phyloP scores from a whole-genome alignment of 805 yeast species.

The Metschnikowia hibisci region DNA sequence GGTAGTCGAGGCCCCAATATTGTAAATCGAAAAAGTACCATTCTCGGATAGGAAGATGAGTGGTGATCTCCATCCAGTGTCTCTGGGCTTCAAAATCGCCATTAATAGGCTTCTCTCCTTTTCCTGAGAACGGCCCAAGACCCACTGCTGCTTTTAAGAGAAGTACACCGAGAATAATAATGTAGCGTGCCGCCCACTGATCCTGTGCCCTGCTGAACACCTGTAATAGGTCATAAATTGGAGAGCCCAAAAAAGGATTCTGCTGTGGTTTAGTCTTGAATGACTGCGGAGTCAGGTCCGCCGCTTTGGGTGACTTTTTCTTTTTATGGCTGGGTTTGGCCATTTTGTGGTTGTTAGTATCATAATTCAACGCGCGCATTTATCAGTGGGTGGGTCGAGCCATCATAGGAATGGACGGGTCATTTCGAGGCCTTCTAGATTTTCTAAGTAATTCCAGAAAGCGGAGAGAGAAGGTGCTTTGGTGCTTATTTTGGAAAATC shows the following conservation, averaged over 20 bases:
- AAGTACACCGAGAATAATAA: conserved; percentile 66
- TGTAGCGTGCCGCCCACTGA: conserved; percentile 87
- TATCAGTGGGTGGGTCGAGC: too few species aligned
- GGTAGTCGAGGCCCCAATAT: conserved; percentile 97
- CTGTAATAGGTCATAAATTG: conserved; percentile 71
- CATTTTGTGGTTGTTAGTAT: conserved; percentile 2
- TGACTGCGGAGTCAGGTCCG: background rate
- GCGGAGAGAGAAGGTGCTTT: too few species aligned
- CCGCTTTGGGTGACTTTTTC: conserved; percentile 3
- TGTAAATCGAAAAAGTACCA: conserved; percentile 91
- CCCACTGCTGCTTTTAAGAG: conserved; percentile 83
- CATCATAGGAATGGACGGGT: too few species aligned
- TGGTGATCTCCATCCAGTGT: conserved; percentile 95
- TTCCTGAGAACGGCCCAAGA: conserved; percentile 83
- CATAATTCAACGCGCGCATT: too few species aligned
- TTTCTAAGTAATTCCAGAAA: too few species aligned
- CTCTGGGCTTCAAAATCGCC: conserved; percentile 99
- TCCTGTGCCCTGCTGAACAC: conserved; percentile 78
- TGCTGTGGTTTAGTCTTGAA: background rate
- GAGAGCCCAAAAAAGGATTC: conserved; percentile 26
- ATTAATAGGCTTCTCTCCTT: conserved; percentile 64
- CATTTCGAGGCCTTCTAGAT: too few species aligned
- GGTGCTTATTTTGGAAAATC: too few species aligned
- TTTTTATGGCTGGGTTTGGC: conserved; percentile 8
- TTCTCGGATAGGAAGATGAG: conserved; percentile 59